Base-by-base conservation (phyloP, 2,329 filamentous ascomycete species). In the Thermothelomyces thermophilus region DNA sequence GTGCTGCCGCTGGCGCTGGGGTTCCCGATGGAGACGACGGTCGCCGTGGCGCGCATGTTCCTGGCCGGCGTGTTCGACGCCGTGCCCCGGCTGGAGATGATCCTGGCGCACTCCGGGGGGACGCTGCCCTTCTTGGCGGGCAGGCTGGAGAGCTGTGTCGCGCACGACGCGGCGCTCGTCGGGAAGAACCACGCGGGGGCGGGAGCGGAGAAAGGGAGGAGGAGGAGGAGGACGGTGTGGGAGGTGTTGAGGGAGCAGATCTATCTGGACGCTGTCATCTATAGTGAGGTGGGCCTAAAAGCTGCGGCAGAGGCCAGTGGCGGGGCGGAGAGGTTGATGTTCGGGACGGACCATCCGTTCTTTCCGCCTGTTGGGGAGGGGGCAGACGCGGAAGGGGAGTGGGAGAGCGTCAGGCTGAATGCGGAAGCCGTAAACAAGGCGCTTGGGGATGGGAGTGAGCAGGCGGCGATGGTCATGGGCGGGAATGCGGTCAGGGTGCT, bases 1-100 rank as follows among this genome's bases (percentile, higher is more conserved):
- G 89, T 95, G 1, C 74, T 96, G 2, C 87, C 90, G 0, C 72
- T 96, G 0, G 87, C 89, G 0, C 71, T 96, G 3, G 90, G 90
- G 0, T 95, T 95, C 64, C 90, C 90, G 0, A 79, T 96, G 58
- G 90, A 96, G 69, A 96, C 90, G 0, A 95, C 90, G 1, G 91
- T 96, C 59, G 88, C 90, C 0, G 83, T 95, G 2, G 82, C 87
- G 3, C 76, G 90, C 41, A 94, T 96, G 88, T 83, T 89, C 47
- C 72, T 96, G n/a, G 79, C 84, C 0, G 87, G 88, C 0, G 86
- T 94, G 0, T 95, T 93, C 66, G 89, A 95, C 65, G 74, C 79
- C 9, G 85, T 89, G 39, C 78, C 77, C 0, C 70, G 73, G 8
- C 68, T 96, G 54, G 75, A 80, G 19, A 82, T 96, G 62, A 73